Evolutionary conservation across 2,329 filamentous ascomycete species (phyloP), one percentile per base, ranked within the genome.

Genomic region (Penicillium sp.): DNA sequence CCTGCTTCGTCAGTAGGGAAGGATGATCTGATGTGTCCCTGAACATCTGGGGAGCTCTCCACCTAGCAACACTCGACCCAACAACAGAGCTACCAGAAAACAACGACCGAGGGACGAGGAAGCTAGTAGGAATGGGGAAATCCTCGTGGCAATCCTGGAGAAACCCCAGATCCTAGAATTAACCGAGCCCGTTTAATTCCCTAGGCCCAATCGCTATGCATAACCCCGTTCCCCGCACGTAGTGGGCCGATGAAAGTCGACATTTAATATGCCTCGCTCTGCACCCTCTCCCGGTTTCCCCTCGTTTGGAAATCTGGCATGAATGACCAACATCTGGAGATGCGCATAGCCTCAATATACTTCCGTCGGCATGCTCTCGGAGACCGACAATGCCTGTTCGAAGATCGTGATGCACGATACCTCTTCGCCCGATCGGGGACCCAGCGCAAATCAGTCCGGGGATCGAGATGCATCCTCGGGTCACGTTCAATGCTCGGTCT

Each of bases 401-500:
- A 59, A 57, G 54, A 44, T 41, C 44, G 46, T 52, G 26, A 28
- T 41, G 36, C 31, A 49, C 36, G 21, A 39, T 21, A 39, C 15
- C 16, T 9, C 23, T 13, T 39, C 36, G 36, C 36, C 36, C 28
- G 45, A 42, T 48, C 46, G 23, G 28, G 45, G 33, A 33, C 34
- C 47, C 45, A 45, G 47, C 42, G 18, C 47, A 45, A 49, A 44
- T 33, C 49, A 45, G 31, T 38, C 38, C 3, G 23, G 18, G 9
- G 55, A 59, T 26, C 39, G 33, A 39, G 24, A 46, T 31, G 34
- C 33, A 21, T 45, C 47, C 31, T 31, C 58, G 10, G 61, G 64
- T 6, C 63, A 65, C 47, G 61, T 66, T 9, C 63, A 65, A 58
- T 73, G 70, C 49, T 63, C 65, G 2, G 62, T 71, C 29, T 75